Base-by-base conservation (phyloP, 2,329 filamentous ascomycete genomes). In the Capronia coronata region DNA sequence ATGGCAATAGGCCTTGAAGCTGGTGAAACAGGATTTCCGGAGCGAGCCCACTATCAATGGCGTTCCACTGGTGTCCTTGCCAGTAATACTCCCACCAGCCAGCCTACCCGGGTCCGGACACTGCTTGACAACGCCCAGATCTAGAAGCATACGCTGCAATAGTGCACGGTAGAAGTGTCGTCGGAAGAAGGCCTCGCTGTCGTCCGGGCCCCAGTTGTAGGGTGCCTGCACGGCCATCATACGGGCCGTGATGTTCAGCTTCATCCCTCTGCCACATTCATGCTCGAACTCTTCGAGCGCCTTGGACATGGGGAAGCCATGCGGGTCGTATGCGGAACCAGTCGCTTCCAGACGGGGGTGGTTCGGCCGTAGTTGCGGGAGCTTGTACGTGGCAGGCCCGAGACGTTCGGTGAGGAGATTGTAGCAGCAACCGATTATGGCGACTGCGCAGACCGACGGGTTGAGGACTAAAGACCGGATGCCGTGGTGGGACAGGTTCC, bases 151-250 rank as follows among this genome's bases (percentile, higher is more conserved):
- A 51, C 85, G 85, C 67, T 98, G 93, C 18, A 97, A 73, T 0
- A 97, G 75, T 0, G 93, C 87, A 38, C 93, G 86, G 72, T 85
- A 98, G 68, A 93, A 95, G 67, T 98, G 93, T 0, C 91, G 79
- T 0, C 83, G 87, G 72, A 98, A 97, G 71, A 97, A 98, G 6
- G 74, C 76, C 44, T 89, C 84, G 64, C 87, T 94, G 53, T 95
- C 90, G 22, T 76, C 72, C 19, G 75, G 73, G 1, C 85, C 86
- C 93, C 93, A 98, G 71, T 98, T 98, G 52, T 83, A 76, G 1
- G 93, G 90, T 6, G 93, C 93, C 70, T 98, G 93, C 43, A 94
- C 90, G 2, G 91, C 91, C 91, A 97, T 96, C 85, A 95, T 95
- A 38, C 93, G 81, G 1, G 93, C 89, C 2, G 93, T 98, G 64